Conservation (phyloP, 176 grass and related monocot genomes). For the Juncus effusus region DNA sequence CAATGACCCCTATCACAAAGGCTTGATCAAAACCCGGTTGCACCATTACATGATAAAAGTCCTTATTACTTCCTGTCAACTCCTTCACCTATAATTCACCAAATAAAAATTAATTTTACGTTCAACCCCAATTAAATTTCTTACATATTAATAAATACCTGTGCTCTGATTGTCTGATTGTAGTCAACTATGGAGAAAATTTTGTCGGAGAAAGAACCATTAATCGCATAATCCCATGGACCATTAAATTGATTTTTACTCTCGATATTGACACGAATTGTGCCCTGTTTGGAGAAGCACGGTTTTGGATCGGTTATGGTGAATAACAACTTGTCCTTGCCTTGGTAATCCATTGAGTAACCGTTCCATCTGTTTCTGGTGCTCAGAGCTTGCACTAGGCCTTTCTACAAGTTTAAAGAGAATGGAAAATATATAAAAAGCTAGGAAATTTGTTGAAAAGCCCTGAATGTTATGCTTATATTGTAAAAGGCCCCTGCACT, state of each 20-base stretch:
- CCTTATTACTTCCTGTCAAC: constrained; percentile 46
- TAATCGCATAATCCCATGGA: constrained; percentile 59
- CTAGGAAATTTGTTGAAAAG: too few species aligned
- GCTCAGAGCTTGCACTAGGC: constrained; percentile 73
- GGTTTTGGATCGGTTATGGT: constrained; percentile 75
- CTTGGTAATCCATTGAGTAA: constrained; percentile 62
- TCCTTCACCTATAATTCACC: constrained; percentile 28
- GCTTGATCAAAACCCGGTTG: constrained; percentile 76
- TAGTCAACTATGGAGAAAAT: constrained; percentile 56
- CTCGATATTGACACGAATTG: constrained; percentile 52
- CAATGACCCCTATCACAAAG: constrained; percentile 75
- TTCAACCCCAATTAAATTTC: neutral
- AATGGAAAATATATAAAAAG: too few species aligned
- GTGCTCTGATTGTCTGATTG: constrained; percentile 48
- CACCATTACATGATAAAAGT: constrained; percentile 71
- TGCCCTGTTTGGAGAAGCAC: constrained; percentile 38
- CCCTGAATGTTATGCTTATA: too few species aligned
- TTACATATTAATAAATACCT: constrained; percentile 40
- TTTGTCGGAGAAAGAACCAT: constrained; percentile 72
- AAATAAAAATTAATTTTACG: neutral
- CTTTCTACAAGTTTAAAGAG: constrained; percentile 42
- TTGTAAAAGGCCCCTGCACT: too few species aligned
- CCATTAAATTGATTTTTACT: constrained; percentile 44
- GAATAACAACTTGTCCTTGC: constrained; percentile 52
- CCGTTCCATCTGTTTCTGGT: constrained; percentile 65